These are phyloP conservation scores for Neurospora hispaniola DNA, from an alignment of 495 filamentous ascomycete species.

Conservation along the genomic window DNA sequence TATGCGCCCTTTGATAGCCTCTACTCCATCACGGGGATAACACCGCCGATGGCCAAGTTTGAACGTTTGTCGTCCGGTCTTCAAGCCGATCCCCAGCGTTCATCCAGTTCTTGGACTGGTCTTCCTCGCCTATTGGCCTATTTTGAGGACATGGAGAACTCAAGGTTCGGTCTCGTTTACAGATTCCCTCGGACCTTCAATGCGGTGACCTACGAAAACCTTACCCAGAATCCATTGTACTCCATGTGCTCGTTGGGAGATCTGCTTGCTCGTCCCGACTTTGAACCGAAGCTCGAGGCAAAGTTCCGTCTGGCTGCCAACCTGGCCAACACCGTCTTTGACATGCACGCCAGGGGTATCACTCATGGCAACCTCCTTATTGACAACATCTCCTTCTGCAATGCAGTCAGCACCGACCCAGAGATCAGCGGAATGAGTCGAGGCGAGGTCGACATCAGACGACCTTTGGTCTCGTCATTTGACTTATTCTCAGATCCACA, in stretches of 20 bases:
- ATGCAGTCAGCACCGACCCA: constrained; percentile 31
- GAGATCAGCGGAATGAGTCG: constrained; percentile 26
- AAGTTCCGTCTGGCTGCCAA: constrained; percentile 78
- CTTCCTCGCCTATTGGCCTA: constrained; percentile 62
- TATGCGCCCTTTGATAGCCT: constrained; percentile 50
- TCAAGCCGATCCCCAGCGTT: constrained; percentile 42
- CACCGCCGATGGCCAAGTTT: constrained; percentile 52
- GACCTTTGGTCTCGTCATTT: constrained; percentile 69
- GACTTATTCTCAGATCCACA: constrained; percentile 68
- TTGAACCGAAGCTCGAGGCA: constrained; percentile 56
- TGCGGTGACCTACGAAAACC: constrained; percentile 43
- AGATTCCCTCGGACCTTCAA: constrained; percentile 61
- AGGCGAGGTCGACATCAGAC: constrained; percentile 52
- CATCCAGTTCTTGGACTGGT: constrained; percentile 49
- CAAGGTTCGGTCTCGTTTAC: constrained; percentile 73
- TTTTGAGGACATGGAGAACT: constrained; percentile 66
- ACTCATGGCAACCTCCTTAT: constrained; percentile 74
- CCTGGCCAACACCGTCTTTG: constrained; percentile 62
- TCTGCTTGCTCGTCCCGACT: constrained; percentile 40
- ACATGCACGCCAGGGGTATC: constrained; percentile 63
- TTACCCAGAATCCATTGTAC: constrained; percentile 38
- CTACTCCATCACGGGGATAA: constrained; percentile 51
- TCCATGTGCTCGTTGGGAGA: constrained; percentile 39
- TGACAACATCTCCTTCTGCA: constrained; percentile 72
- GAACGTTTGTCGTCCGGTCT: constrained; percentile 51